These are phyloP conservation scores for Berkeleyomyces rouxiae DNA, from an alignment of 2,329 filamentous ascomycete species.

Conservation along the genomic window DNA sequence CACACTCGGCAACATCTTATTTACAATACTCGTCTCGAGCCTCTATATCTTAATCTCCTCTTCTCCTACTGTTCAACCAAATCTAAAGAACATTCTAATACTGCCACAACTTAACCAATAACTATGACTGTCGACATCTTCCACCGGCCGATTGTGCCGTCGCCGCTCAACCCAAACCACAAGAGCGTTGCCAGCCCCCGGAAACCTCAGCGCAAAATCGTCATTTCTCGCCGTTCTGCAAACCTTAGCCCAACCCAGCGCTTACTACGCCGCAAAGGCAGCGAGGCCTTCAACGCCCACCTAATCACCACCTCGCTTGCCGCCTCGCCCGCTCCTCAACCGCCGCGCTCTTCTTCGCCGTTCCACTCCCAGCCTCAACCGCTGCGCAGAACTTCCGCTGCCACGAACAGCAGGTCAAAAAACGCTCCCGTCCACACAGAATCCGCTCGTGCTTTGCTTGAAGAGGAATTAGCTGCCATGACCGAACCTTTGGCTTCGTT, in stretches of 20 bases:
- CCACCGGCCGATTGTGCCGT: slow-evolving; percentile 10
- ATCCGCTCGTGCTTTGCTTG: background rate
- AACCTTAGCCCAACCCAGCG: slow-evolving; percentile 12
- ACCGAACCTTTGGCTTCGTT: slow-evolving; percentile 6
- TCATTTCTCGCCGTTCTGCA: slow-evolving; percentile 9
- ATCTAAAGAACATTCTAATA: background rate
- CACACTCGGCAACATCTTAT: background rate
- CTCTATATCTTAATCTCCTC: background rate
- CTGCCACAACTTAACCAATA: background rate
- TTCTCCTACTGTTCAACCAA: background rate
- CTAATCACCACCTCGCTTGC: slow-evolving; percentile 11
- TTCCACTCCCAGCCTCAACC: background rate
- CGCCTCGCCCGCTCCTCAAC: slow-evolving; percentile 4
- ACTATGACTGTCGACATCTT: slow-evolving; percentile 6
- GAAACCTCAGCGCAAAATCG: slow-evolving; percentile 9
- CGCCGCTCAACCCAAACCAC: slow-evolving; percentile 13
- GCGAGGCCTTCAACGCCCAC: slow-evolving; percentile 13
- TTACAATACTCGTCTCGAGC: background rate
- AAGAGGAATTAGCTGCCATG: background rate
- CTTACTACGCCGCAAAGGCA: slow-evolving; percentile 12
- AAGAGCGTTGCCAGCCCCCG: background rate
- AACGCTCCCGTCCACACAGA: background rate
- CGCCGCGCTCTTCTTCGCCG: background rate
- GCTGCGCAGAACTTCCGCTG: background rate
- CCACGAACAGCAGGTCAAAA: background rate